Conservation (phyloP, 192 early-diverging fungal species). For the Coemansia sp. region DNA sequence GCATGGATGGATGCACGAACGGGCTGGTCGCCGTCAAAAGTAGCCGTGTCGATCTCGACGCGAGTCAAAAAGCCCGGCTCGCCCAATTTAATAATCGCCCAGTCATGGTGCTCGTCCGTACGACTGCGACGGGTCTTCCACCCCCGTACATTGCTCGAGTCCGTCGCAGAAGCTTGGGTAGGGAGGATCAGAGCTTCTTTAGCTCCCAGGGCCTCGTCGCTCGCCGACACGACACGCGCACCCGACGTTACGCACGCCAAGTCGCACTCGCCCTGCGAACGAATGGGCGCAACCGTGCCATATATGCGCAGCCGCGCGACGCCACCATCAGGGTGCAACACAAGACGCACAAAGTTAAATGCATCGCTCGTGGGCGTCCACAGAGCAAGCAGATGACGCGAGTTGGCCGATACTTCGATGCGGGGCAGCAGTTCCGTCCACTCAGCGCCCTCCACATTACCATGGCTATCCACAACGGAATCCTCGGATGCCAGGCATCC, state of each 20-base stretch:
- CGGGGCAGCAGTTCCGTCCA: conserved; percentile 70
- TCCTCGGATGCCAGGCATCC: conserved; percentile 50
- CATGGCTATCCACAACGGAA: conserved; percentile 28
- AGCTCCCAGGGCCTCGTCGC: conserved; percentile 67
- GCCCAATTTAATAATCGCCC: conserved; percentile 73
- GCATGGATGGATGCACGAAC: conserved; percentile 66
- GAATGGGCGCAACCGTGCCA: conserved; percentile 55
- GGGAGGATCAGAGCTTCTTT: conserved; percentile 77
- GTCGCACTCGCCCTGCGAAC: conserved; percentile 58
- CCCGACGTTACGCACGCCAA: conserved; percentile 63
- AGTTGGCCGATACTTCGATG: conserved; percentile 63
- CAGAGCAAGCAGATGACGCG: conserved; percentile 63
- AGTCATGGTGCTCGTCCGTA: conserved; percentile 63
- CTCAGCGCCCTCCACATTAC: conserved; percentile 47
- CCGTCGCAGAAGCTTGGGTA: conserved; percentile 65
- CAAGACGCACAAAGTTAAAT: conserved; percentile 64
- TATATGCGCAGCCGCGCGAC: conserved; percentile 69
- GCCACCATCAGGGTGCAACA: conserved; percentile 75
- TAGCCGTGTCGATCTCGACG: conserved; percentile 79
- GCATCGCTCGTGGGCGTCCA: conserved; percentile 45
- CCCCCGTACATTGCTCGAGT: conserved; percentile 61
- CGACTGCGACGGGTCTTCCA: conserved; percentile 87
- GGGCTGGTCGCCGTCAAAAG: conserved; percentile 87
- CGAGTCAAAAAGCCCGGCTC: conserved; percentile 69
- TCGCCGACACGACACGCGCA: conserved; percentile 59